Conservation (phyloP, 345 rosid genomes). For the Eucalyptus viminalis region DNA sequence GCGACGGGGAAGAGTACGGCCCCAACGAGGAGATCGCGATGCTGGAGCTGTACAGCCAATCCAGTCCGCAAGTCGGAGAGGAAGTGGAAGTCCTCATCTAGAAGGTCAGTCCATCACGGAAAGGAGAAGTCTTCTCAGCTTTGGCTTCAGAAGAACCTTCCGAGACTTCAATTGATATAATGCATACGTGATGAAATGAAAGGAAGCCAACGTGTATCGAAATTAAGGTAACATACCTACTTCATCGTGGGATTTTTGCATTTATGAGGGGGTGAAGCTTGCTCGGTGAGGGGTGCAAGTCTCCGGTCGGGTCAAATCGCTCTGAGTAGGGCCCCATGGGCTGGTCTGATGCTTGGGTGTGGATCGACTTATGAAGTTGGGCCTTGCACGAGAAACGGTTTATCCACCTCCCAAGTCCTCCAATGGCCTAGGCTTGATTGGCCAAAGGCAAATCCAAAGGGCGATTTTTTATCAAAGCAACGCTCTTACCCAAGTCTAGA, state of each 20-base stretch:
- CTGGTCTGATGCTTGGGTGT: not conserved
- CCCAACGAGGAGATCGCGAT: slow-evolving; percentile 52
- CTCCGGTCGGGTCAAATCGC: not conserved
- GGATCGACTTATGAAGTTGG: not conserved
- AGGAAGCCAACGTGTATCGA: too few species aligned
- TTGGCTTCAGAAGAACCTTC: not conserved
- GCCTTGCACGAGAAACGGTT: not conserved
- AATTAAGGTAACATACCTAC: not conserved
- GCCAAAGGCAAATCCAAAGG: not conserved
- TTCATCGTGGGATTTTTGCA: not conserved
- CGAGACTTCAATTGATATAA: not conserved
- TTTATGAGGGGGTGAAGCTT: not conserved
- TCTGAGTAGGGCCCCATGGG: not conserved
- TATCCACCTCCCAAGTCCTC: not conserved
- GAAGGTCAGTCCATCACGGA: slow-evolving; percentile 22
- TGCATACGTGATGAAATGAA: rapidly evolving
- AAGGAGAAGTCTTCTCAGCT: not conserved
- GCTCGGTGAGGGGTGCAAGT: not conserved
- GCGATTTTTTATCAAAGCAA: rapidly evolving
- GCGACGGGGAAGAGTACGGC: slow-evolving; percentile 20
- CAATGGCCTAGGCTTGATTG: not conserved
- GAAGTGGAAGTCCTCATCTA: slow-evolving; percentile 57
- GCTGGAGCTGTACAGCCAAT: slow-evolving; percentile 59
- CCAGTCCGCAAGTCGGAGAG: too few species aligned
- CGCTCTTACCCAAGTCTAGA: not conserved